Base-by-base conservation (phyloP, 345 rosid genomes). In the Jatropha curcas region DNA sequence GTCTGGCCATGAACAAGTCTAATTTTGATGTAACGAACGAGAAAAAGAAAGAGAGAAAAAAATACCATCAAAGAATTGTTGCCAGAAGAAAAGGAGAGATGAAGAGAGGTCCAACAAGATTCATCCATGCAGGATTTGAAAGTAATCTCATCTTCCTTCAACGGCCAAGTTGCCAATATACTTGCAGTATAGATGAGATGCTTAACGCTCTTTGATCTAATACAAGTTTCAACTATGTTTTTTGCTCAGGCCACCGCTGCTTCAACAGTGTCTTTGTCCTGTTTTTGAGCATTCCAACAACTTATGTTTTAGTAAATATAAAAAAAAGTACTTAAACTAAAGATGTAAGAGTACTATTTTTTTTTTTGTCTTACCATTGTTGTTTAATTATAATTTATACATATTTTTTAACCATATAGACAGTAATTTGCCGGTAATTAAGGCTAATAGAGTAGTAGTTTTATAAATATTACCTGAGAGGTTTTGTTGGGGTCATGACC, bases 101-200 rank as follows among this genome's bases (percentile, higher is more conserved):
- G n/a, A 28, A 70, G 28, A 65, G 77, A 80, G 0, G 83, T 76
- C 83, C 83, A 80, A 41, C 80, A 76, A 20, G 83, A 68, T 51
- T 80, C 83, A 33, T 80, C 64, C 25, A 60, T 51, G 56, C 46
- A n/a, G 31, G 73, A 20, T 39, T 67, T 70, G 28, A 41, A 71
- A 11, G 34, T 48, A 28, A 0, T 46, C 8, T 83, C 77, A 50
- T 79, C 74, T 67, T 70, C 39, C 56, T 41, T 68, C 59, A 72
- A 34, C 0, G 81, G 72, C 7, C 81, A 82, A 13, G 76, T 8
- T 16, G 81, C 74, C 51, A 70, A 7, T 14, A 79, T 74, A 0
- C 71, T 65, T 25, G 74, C 62, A 8, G 85, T 62, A 79, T 82
- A 82, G 62, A 82, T 76, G 14, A 82, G 78, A 30, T 79, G 73